These are phyloP conservation scores for Lipomyces anomalus DNA, from an alignment of 805 yeast genomes.

Conservation along the genomic window DNA sequence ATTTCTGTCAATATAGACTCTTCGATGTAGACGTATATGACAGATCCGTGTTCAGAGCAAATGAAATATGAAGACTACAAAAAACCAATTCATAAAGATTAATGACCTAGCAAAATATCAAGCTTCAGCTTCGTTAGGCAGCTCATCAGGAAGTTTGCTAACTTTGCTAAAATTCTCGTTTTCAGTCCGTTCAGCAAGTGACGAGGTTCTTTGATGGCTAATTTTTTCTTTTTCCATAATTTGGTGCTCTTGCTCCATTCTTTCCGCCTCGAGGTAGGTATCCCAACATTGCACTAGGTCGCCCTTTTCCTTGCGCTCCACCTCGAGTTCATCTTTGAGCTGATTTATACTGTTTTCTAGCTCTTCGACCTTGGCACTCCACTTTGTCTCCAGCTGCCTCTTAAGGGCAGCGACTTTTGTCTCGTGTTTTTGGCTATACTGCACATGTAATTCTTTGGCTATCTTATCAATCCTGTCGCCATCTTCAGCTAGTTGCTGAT, in stretches of 20 bases:
- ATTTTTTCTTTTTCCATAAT: background rate
- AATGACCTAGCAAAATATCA: too few species aligned
- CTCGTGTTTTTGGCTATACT: conserved; percentile 20
- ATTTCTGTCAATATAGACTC: too few species aligned
- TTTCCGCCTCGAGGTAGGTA: conserved; percentile 17
- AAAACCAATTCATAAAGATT: too few species aligned
- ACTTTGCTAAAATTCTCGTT: too few species aligned
- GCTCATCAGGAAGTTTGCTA: too few species aligned
- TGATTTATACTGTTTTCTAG: conserved; percentile 3
- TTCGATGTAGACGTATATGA: too few species aligned
- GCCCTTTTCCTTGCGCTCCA: conserved; percentile 18
- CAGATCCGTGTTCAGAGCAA: too few species aligned
- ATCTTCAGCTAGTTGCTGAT: conserved; percentile 8
- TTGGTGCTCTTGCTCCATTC: conserved; percentile 1
- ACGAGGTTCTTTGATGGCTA: too few species aligned
- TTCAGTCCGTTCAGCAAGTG: too few species aligned
- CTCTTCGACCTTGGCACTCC: conserved; percentile 6
- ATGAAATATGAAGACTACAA: too few species aligned
- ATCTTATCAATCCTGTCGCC: conserved; percentile 15
- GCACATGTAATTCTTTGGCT: conserved; percentile 19
- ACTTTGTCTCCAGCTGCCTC: conserved; percentile 15
- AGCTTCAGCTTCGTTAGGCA: too few species aligned
- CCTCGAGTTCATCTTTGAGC: conserved; percentile 7
- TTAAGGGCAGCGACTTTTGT: conserved; percentile 15
- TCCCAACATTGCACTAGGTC: conserved; percentile 22